Conservation (phyloP, 345 rosid species). For the Ceriops tagal region DNA sequence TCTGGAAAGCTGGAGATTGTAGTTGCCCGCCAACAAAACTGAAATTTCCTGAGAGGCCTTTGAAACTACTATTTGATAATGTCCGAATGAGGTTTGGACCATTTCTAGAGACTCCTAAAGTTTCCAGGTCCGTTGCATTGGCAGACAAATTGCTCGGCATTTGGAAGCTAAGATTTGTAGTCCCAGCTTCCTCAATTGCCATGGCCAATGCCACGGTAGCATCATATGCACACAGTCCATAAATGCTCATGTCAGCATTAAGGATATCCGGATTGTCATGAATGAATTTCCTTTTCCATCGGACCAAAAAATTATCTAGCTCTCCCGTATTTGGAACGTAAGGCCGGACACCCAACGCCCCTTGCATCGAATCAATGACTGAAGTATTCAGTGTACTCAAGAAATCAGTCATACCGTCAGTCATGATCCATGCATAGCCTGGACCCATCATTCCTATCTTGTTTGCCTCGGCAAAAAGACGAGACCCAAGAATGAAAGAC, state of each 20-base stretch:
- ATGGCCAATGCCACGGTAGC: constrained; percentile 34
- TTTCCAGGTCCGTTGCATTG: constrained; percentile 2
- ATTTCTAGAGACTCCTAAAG: constrained; percentile 15
- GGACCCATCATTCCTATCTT: constrained; percentile 43
- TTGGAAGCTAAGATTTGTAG: neutral
- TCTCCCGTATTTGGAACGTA: constrained; percentile 21
- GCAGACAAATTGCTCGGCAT: constrained; percentile 2
- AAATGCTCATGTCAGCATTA: constrained; percentile 19
- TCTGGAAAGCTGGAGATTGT: constrained; percentile 23
- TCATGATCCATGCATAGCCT: constrained; percentile 51
- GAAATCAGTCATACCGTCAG: constrained; percentile 16
- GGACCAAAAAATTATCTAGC: constrained; percentile 17
- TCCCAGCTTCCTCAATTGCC: constrained; percentile 28
- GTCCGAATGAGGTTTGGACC: constrained; percentile 23
- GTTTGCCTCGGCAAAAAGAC: constrained; percentile 36
- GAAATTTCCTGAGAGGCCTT: constrained; percentile 38
- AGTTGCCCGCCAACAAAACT: constrained; percentile 27
- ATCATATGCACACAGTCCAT: constrained; percentile 42
- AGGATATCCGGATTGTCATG: constrained; percentile 19
- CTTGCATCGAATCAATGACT: constrained; percentile 32
- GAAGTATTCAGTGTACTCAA: constrained; percentile 1
- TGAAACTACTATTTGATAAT: constrained; percentile 21
- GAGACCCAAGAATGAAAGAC: constrained; percentile 25
- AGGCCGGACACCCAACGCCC: constrained; percentile 31
- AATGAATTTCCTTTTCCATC: constrained; percentile 32